Evolutionary conservation across 257 asterid species (phyloP).

Genomic region (Solanum etuberosum): DNA sequence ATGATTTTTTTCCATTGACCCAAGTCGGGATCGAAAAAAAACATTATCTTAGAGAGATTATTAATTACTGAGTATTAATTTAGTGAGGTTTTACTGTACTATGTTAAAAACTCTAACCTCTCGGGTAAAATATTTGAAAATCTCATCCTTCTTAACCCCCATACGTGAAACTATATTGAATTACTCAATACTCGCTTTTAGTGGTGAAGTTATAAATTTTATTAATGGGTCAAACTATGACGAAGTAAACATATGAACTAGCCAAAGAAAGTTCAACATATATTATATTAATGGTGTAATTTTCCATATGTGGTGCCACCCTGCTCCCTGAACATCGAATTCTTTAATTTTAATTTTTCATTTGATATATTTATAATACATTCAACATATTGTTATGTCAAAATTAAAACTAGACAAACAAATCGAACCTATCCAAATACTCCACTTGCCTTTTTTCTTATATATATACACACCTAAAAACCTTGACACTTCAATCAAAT

Average conservation of each 20-base stretch:
- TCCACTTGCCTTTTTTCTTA: neutral
- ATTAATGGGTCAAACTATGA: neutral
- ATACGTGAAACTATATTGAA: neutral
- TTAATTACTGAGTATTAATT: no score
- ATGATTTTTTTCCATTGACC: no score
- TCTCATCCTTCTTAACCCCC: fast-evolving
- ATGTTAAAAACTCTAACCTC: neutral
- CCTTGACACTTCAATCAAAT: neutral
- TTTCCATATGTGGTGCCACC: fast-evolving
- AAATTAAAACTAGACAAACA: no score
- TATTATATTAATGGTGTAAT: no score
- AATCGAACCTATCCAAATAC: neutral
- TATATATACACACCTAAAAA: neutral
- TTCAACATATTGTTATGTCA: neutral
- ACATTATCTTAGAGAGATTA: no score
- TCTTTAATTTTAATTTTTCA: neutral
- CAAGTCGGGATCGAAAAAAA: no score
- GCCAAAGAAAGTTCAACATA: no score
- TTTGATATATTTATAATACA: no score
- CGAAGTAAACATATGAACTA: neutral
- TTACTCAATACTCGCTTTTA: neutral
- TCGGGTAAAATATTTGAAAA: neutral
- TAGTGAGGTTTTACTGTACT: no score
- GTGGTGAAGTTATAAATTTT: neutral
- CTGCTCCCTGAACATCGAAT: neutral